Conservation (phyloP, 2,329 filamentous ascomycete genomes). For the Colletotrichum navitas region DNA sequence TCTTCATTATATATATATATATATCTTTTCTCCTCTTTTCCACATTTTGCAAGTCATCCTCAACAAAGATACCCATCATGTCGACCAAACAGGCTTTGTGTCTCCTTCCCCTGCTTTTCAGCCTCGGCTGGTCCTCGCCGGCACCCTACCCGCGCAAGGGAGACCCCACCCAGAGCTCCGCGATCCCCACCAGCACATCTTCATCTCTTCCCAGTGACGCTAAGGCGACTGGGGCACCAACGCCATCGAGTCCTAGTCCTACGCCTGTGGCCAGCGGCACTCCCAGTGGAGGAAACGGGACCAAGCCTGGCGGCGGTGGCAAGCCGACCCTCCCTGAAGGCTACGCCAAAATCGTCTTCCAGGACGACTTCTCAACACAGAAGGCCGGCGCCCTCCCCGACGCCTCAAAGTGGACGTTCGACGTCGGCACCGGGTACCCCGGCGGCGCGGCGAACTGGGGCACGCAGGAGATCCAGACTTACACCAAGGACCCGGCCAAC, state of each 20-base stretch:
- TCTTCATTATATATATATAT: background rate
- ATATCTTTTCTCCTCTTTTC: background rate
- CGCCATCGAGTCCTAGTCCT: background rate
- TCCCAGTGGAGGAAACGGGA: background rate
- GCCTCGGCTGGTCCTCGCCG: slow-evolving; percentile 29
- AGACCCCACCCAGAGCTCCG: slow-evolving; percentile 1
- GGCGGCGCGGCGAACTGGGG: slow-evolving; percentile 62
- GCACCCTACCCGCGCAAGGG: slow-evolving; percentile 12
- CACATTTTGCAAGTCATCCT: background rate
- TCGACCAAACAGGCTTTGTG: slow-evolving; percentile 34
- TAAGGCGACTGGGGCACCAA: background rate
- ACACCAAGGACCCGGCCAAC: slow-evolving; percentile 57
- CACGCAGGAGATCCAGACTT: slow-evolving; percentile 61
- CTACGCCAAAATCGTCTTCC: slow-evolving; percentile 46
- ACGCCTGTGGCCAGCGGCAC: slow-evolving; percentile 6
- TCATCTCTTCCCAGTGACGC: background rate
- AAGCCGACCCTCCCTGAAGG: slow-evolving; percentile 39
- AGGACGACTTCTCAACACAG: slow-evolving; percentile 48
- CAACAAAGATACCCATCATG: slow-evolving; percentile 24
- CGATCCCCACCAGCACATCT: slow-evolving; percentile 1
- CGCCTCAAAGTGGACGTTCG: slow-evolving; percentile 57
- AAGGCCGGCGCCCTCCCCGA: slow-evolving; percentile 51
- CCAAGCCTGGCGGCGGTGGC: slow-evolving; percentile 2
- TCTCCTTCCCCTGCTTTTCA: slow-evolving; percentile 33
- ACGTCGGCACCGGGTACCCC: slow-evolving; percentile 60